Evolutionary conservation across 306 rosid species (phyloP), one percentile per base, ranked within the genome.

Genomic region (Vigna unguiculata): DNA sequence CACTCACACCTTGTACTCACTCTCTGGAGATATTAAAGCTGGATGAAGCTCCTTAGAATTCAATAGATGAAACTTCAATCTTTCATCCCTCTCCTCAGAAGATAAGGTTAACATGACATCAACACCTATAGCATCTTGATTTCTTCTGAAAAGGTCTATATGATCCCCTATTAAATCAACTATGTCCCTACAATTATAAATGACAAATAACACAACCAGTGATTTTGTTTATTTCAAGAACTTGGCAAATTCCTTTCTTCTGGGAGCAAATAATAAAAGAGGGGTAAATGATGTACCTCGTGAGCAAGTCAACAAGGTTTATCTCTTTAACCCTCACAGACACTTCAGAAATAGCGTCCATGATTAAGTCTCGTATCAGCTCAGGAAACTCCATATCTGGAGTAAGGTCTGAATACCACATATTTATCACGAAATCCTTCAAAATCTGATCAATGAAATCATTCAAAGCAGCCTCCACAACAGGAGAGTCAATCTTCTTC

Each of bases 1-100:
- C 92, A 95, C 93, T 87, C 99, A 91, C 98, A 96, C 99, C 99
- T 96, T 96, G 97, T 96, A 91, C 98, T 96, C 99, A 88, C 97
- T 96, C 93, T 92, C 99, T 30, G 96, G 94, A 85, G 99, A 96
- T 81, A 91, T 72, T 77, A 96, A 62, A 11, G 99, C 97, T 41
- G 99, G 99, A 86, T 96, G 98, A 80, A 96, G 98, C 91, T 93
- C 99, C 91, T 91, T 91, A 3, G 98, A 87, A 71, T 91, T 85
- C 89, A 89, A 72, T 10, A 96, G 87, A 87, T 96, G 98, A 77
- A 88, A 90, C 82, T 92, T 96, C 85, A 96, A 74, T 77, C 98
- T 91, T 76, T 92, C 94, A 72, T 96, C 96, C 82, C 98, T 93
- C 91, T 96, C 97, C 75, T 91, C 91, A 4, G 99, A 92, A 63